Conservation (phyloP, 148 eudicot genomes). For the Fagopyrum tataricum region DNA sequence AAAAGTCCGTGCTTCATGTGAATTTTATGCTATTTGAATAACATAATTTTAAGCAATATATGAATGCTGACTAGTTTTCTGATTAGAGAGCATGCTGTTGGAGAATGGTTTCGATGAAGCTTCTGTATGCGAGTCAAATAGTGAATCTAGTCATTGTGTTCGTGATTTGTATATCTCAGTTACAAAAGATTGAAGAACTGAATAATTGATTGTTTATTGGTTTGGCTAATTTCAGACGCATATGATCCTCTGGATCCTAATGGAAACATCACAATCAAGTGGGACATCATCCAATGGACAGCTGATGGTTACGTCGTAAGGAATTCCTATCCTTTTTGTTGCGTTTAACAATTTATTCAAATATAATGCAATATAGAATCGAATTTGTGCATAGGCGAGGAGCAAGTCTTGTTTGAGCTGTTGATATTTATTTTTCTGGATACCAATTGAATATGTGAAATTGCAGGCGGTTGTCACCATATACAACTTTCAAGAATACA, state of each 20-base stretch:
- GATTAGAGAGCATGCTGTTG: background rate
- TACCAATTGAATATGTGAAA: background rate
- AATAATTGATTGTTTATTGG: background rate
- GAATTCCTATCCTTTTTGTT: constrained; percentile 2
- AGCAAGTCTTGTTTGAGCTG: background rate
- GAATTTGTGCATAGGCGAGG: background rate
- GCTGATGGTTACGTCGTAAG: constrained; percentile 86
- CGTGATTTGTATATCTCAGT: background rate
- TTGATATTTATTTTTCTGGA: background rate
- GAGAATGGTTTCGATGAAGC: background rate
- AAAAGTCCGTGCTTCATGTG: background rate
- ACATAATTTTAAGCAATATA: background rate
- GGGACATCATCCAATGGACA: constrained; percentile 81
- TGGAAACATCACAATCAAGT: constrained; percentile 84
- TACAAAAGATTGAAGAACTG: background rate
- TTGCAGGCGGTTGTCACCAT: constrained; percentile 34
- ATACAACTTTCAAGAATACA: constrained; percentile 55
- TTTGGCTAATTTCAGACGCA: constrained; percentile 44
- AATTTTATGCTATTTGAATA: background rate
- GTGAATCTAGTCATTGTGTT: background rate
- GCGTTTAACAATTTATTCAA: background rate
- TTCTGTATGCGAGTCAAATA: background rate
- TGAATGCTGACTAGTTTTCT: background rate
- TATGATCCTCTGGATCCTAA: constrained; percentile 74
- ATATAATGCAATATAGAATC: background rate